Percentiles rank a stretch among this genome's conserved stretches.
Evolutionary conservation across 768 basidiomycete species (phyloP).

Genomic region (Hemileccinum rubropunctum): DNA sequence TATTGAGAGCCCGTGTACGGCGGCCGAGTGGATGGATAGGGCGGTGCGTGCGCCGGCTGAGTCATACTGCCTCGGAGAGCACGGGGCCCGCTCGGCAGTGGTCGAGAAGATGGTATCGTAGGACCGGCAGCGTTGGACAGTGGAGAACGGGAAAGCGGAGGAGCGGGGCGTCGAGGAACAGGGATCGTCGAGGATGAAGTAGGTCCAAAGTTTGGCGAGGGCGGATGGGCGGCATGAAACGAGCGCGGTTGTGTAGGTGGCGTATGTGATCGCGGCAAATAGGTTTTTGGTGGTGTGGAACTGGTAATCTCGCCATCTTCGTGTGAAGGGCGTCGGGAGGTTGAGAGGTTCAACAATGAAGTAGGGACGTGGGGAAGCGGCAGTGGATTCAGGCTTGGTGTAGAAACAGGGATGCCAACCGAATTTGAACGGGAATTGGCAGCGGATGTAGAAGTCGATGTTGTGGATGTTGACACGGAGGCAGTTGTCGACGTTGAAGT

Average conservation of each 20-base stretch:
- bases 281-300: conserved; percentile 34
- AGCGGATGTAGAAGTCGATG: conserved; percentile 21
- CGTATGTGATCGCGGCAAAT: conserved; percentile 40
- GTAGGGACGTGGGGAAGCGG: neutral
- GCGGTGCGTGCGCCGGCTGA: conserved; percentile 20
- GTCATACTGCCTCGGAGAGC: conserved; percentile 33
- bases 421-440: conserved; percentile 28
- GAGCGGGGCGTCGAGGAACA: conserved; percentile 29
- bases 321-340: conserved; percentile 36
- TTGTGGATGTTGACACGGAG: conserved; percentile 23
- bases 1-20: conserved; percentile 31
- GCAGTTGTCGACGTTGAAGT: conserved; percentile 8
- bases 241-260: conserved; percentile 50
- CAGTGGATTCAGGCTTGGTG: conserved; percentile 1
- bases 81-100: conserved; percentile 39
- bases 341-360: conserved; percentile 9
- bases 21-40: conserved; percentile 18
- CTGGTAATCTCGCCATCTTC: conserved; percentile 54
- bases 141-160: conserved; percentile 31
- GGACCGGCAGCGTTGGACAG: conserved; percentile 21
- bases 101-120: conserved; percentile 29
- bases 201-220: conserved; percentile 25
- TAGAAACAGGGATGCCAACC: conserved; percentile 12
- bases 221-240: conserved; percentile 31
- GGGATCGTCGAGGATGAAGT: conserved; percentile 20